phyloP scores from a whole-genome alignment of 352 stramenopile species.

The Globisporangium abappressorium region DNA sequence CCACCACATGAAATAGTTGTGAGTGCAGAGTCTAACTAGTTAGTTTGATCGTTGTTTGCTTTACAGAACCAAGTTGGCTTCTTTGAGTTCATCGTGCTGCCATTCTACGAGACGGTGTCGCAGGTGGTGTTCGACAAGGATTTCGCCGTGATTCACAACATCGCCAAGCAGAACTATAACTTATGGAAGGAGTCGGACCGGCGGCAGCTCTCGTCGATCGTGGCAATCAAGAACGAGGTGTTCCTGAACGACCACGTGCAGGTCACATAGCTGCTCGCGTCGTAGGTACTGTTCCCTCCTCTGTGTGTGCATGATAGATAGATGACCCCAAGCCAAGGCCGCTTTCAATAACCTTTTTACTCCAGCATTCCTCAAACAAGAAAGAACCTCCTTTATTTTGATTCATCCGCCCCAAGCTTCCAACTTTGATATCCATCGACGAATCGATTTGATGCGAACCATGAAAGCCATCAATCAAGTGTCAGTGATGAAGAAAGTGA shows the following conservation, averaged over 20 bases:
- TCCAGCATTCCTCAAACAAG: background rate
- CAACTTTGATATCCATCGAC: too few relatives aligned
- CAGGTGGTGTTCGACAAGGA: slow-evolving; percentile 76
- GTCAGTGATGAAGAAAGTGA: background rate
- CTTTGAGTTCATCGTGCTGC: slow-evolving; percentile 84
- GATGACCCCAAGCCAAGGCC: background rate
- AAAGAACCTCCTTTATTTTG: background rate
- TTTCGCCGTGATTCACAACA: slow-evolving; percentile 68
- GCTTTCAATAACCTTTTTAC: background rate
- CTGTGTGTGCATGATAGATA: background rate
- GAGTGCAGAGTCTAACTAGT: background rate
- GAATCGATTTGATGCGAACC: too few relatives aligned
- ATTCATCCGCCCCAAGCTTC: background rate
- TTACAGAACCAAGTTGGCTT: slow-evolving; percentile 81
- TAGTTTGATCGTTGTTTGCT: slow-evolving; percentile 8
- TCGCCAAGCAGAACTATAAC: slow-evolving; percentile 82
- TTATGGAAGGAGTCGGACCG: slow-evolving; percentile 82
- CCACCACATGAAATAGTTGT: too few relatives aligned
- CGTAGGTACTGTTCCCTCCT: background rate
- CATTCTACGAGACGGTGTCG: slow-evolving; percentile 77
- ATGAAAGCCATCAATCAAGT: background rate
- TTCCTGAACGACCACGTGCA: slow-evolving; percentile 72
- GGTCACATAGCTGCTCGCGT: slow-evolving; percentile 20
- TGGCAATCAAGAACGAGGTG: slow-evolving; percentile 75
- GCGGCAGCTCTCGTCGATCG: slow-evolving; percentile 78